Evolutionary conservation across 768 basidiomycete genomes (phyloP).

Genomic region (Suillus occidentalis): DNA sequence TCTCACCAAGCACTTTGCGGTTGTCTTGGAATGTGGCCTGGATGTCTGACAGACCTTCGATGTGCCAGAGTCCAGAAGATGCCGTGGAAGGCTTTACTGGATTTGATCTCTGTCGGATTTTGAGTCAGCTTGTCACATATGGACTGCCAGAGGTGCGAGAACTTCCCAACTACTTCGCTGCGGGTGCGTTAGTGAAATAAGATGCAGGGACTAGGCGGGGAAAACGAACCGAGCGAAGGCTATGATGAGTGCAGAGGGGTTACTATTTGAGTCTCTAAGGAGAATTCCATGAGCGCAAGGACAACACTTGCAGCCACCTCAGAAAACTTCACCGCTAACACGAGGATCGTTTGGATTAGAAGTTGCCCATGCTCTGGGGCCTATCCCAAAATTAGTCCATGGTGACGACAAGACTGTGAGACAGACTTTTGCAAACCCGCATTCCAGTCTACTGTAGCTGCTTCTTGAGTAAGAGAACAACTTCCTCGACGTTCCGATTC

Average conservation of each 20-base stretch:
- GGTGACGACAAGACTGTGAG: not conserved
- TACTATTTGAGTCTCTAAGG: slow-evolving; percentile 69
- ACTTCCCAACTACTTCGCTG: slow-evolving; percentile 96
- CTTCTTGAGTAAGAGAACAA: slow-evolving; percentile 95
- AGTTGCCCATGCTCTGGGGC: slow-evolving; percentile 94
- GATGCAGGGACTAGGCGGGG: not conserved
- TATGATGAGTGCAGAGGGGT: not conserved
- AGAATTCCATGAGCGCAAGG: slow-evolving; percentile 91
- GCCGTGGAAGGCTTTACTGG: slow-evolving; percentile 95
- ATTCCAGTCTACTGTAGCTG: slow-evolving; percentile 81
- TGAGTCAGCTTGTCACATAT: slow-evolving; percentile 85
- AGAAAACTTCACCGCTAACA: slow-evolving; percentile 94
- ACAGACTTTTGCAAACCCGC: slow-evolving; percentile 38
- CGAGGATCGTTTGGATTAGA: slow-evolving; percentile 95
- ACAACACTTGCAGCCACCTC: slow-evolving; percentile 96
- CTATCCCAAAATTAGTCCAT: slow-evolving; percentile 37
- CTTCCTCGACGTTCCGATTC: slow-evolving; percentile 93
- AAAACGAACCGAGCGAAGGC: not conserved
- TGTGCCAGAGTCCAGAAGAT: slow-evolving; percentile 90
- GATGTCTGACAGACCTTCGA: slow-evolving; percentile 55
- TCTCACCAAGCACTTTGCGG: not conserved
- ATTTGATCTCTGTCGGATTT: slow-evolving; percentile 80
- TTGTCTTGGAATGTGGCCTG: slow-evolving; percentile 43
- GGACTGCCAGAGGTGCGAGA: slow-evolving; percentile 78
- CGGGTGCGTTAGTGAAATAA: slow-evolving; percentile 5